Evolutionary conservation across 1,284 basidiomycete species (phyloP).

Genomic region (Cryptococcus jaspeensis): DNA sequence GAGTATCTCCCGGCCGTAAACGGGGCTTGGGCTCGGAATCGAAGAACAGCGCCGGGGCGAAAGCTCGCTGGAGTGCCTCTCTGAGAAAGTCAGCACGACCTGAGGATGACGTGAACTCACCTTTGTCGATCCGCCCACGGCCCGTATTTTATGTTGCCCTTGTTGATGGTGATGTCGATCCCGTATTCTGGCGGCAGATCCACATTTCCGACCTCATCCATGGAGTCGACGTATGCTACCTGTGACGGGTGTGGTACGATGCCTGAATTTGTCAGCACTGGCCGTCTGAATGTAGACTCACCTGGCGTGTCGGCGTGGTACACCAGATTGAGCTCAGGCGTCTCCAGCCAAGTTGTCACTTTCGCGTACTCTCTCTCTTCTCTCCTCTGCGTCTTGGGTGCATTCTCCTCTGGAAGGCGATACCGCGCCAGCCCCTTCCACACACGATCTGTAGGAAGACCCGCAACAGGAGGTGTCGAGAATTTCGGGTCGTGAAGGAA

Average conservation of each 20-base stretch:
- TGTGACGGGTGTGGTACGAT: constrained; percentile 44
- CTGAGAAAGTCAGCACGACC: constrained; percentile 50
- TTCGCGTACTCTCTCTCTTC: constrained; percentile 73
- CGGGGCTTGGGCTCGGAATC: constrained; percentile 60
- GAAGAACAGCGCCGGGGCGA: constrained; percentile 77
- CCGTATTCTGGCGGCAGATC: constrained; percentile 90
- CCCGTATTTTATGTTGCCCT: constrained; percentile 76
- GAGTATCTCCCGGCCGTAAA: constrained; percentile 70
- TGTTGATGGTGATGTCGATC: constrained; percentile 72
- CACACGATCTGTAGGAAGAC: constrained; percentile 37
- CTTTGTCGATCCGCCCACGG: constrained; percentile 93
- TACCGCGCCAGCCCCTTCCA: constrained; percentile 56
- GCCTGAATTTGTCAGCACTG: constrained; percentile 24
- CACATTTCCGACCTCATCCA: constrained; percentile 77
- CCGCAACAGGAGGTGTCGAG: constrained; percentile 36
- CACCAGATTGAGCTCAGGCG: constrained; percentile 68
- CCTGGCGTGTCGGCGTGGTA: constrained; percentile 73
- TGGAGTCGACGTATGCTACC: constrained; percentile 52
- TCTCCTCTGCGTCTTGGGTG: constrained; percentile 19
- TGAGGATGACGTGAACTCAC: constrained; percentile 48
- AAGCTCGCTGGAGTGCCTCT: constrained; percentile 69
- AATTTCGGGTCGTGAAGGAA: constrained; percentile 42
- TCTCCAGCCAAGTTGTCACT: constrained; percentile 75
- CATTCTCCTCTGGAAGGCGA: constrained; percentile 30
- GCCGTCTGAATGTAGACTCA: constrained; percentile 18